A percentile compares a stretch with the other conserved stretches of the same genome.
Evolutionary conservation across 2,329 filamentous ascomycete species (phyloP).

Genomic region (Neopestalotiopsis sp.): DNA sequence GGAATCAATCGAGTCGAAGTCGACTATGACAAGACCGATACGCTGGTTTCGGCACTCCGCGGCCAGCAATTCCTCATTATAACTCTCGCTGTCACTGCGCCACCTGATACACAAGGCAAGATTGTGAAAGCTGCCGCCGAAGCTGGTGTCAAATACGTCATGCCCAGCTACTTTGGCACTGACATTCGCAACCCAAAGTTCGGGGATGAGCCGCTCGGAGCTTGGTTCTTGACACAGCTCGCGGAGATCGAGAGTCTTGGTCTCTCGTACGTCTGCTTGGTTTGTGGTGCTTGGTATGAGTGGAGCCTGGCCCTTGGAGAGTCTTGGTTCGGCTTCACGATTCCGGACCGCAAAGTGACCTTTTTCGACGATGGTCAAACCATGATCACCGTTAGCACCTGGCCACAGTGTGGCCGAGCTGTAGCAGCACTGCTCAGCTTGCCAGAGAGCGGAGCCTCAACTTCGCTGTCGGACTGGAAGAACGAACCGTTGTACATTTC

Average conservation of each 20-base stretch:
- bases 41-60: constrained; percentile 49
- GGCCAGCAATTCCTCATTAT: constrained; percentile 60
- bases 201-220: constrained; percentile 33
- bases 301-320: constrained; percentile 45
- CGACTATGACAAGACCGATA: neutral
- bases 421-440: constrained; percentile 54
- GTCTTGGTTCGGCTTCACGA: constrained; percentile 50
- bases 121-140: constrained; percentile 56
- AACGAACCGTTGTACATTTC: constrained; percentile 53
- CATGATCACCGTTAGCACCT: constrained; percentile 60
- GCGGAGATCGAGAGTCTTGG: constrained; percentile 42
- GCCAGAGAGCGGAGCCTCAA: constrained; percentile 35
- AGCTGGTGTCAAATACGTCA: constrained; percentile 55
- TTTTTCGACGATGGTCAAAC: constrained; percentile 59
- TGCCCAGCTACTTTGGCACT: constrained; percentile 53
- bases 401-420: constrained; percentile 56
- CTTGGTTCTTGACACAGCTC: constrained; percentile 20
- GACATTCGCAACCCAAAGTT: constrained; percentile 42
- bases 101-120: constrained; percentile 48
- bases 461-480: constrained; percentile 44
- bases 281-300: constrained; percentile 54
- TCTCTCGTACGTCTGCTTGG: constrained; percentile 38
- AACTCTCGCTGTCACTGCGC: constrained; percentile 47
- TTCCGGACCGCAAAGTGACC: constrained; percentile 40
- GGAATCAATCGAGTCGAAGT: constrained; percentile 40